Base-by-base conservation (phyloP, 1,139 yeast species). In the Blastobotrys persicus region DNA sequence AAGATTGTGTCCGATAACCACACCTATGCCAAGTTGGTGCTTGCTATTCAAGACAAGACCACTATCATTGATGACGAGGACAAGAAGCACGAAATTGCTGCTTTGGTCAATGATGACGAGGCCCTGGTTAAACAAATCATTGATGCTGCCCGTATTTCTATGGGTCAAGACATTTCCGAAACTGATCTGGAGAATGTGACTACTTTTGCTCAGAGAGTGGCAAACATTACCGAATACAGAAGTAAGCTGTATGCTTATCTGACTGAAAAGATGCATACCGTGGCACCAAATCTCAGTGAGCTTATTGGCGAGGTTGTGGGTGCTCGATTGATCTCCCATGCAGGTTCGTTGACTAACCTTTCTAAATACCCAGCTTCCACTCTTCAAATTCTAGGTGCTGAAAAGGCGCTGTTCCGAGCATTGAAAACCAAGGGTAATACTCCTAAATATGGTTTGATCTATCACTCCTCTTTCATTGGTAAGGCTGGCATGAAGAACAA, bases 341-440 rank as follows among this genome's bases (percentile, higher is more conserved):
- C 98, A 53, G 98, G 98, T 71, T 91, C 98, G 59, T 79, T 92
- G 69, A 89, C 97, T 59, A 88, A 88, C 72, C 78, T 92, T 68
- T 91, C 98, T 55, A 92, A 92, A 73, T 96, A 94, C 71, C 98
- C 98, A 61, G 98, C 98, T 50, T 92, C 98, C 18, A 92, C 99
- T 55, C 88, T 94, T 56, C 99, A 94, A 78, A 92, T 94, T 65
- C 80, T 94, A 69, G 99, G 99, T 74, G 98, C 99, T 59, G 99
- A 94, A 76, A 94, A 94, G 80, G 98, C 98, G 45, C 79, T 94
- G 59, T 94, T 94, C 79, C 85, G 98, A 76, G 98, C 98, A 55
- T 81, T 92, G 68, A 92, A 92, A 78, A 94, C 99, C 55, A 92
- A 92, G 76, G 96, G 91, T 67, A 95, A 92, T 71, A 94, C 99